Evolutionary conservation across 2,329 filamentous ascomycete genomes (phyloP), one percentile per base, ranked within the genome.

Genomic region (Rutstroemia sp.): DNA sequence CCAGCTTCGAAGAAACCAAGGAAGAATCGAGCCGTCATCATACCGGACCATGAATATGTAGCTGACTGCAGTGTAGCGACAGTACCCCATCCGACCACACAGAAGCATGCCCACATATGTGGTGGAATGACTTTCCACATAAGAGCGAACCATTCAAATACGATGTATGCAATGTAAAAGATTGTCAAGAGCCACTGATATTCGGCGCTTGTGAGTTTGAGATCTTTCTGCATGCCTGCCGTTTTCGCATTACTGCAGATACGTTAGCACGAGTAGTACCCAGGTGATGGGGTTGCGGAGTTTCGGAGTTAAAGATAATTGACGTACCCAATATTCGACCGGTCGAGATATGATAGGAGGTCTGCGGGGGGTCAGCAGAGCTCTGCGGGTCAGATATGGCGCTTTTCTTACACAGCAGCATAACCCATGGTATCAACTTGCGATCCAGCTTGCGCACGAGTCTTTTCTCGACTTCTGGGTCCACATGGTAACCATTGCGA

Each of bases 361-460:
- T 76, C 75, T 77, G 21, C 23, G 2, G 16, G 16, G 17, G 8
- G 9, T 52, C 16, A 34, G 14, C 23, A 39, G 21, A 23, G 5
- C 6, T 25, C 39, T 16, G 17, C 10, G 3, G 8, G 4, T 12
- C 8, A 7, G 27, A 37, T 30, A 3, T 1, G 12, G 12, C 5
- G 30, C 10, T 6, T 38, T 27, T 12, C 38, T 44, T 45, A 62
- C 62, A 65, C 37, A 65, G 58, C 9, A 45, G 27, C 42, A 62
- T 54, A 17, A 64, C 62, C 14, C 63, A 54, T n/a, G 61, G 61
- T n/a, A 86, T 79, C 23, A 87, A 72, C 56, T 74, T 75, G 50
- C 73, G 73, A 67, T 87, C 84, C 59, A 87, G 73, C 67, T 79
- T 83, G 64, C 71, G 76, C 41, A 82, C 69, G 9, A 85, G 75